Conservation (phyloP, 2,329 filamentous ascomycete species). For the Trichocomaceae sp. region DNA sequence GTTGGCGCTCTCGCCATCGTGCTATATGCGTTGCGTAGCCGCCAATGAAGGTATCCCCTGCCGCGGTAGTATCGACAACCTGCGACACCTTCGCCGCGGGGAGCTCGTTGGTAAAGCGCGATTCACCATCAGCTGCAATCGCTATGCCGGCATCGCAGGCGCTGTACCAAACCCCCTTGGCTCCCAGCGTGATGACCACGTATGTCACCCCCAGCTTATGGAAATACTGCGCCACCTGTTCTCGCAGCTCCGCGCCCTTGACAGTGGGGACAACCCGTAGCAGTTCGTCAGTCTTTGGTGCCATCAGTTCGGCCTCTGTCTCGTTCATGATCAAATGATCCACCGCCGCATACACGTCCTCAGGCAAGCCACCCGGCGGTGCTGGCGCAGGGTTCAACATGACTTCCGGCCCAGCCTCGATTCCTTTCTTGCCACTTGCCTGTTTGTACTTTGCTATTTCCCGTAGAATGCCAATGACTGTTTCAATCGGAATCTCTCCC, state of each 20-base stretch:
- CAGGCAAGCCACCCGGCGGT: constrained; percentile 63
- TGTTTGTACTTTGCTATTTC: constrained; percentile 27
- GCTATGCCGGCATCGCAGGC: constrained; percentile 44
- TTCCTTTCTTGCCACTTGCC: constrained; percentile 32
- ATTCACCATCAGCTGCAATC: constrained; percentile 25
- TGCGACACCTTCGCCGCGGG: constrained; percentile 59
- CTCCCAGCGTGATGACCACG: constrained; percentile 77
- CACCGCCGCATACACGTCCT: constrained; percentile 58
- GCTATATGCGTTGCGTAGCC: constrained; percentile 73
- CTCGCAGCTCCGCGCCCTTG: constrained; percentile 40
- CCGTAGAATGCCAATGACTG: constrained; percentile 56
- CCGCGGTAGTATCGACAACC: constrained; percentile 89
- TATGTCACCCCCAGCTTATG: constrained; percentile 63
- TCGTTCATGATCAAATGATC: constrained; percentile 84
- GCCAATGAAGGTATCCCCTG: constrained; percentile 91
- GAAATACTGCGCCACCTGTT: constrained; percentile 57
- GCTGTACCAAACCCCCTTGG: constrained; percentile 66
- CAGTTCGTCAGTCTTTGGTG: constrained; percentile 41
- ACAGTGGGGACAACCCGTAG: constrained; percentile 25
- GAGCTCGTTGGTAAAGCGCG: constrained; percentile 38
- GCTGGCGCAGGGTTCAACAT: constrained; percentile 87
- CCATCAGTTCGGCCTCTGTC: constrained; percentile 73
- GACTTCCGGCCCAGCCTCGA: constrained; percentile 49
- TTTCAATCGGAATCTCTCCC: constrained; percentile 66
- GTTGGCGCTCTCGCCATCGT: constrained; percentile 36